A percentile compares a stretch with the other conserved stretches of the same genome.
phyloP scores from a whole-genome alignment of 176 grass and related monocot genomes.

The Avena sativa region DNA sequence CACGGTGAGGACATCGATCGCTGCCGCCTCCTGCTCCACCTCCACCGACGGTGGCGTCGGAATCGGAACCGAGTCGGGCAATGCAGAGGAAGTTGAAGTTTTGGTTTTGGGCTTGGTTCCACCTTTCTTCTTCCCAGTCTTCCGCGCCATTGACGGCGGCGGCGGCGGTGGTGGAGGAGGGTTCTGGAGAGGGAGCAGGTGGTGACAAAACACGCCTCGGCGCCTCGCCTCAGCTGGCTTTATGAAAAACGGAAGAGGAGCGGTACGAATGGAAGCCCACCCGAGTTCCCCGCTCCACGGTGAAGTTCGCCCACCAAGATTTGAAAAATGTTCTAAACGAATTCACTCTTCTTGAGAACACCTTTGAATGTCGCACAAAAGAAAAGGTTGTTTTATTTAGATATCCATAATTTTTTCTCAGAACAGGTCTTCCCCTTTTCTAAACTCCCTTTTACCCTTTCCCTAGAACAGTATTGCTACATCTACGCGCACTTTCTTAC shows the following conservation, averaged over 20 bases:
- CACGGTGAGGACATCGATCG: neutral
- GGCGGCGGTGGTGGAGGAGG: slow-evolving; percentile 13
- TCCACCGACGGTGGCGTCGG: neutral
- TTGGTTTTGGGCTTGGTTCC: neutral
- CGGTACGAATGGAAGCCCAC: too few species aligned
- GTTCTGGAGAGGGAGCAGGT: slow-evolving; percentile 6
- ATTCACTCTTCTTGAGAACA: too few species aligned
- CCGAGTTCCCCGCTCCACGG: too few species aligned
- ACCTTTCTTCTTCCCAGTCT: slow-evolving; percentile 13
- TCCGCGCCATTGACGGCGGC: neutral
- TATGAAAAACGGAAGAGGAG: too few species aligned
- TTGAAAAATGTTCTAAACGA: too few species aligned
- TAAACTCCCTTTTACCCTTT: too few species aligned
- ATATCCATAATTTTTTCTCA: neutral
- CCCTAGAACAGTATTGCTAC: too few species aligned
- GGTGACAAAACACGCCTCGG: neutral
- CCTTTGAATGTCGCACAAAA: too few species aligned
- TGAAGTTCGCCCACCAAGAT: too few species aligned
- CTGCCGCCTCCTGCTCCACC: neutral
- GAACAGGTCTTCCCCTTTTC: too few species aligned
- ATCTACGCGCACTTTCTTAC: too few species aligned
- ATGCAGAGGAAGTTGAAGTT: neutral
- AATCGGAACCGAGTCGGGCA: neutral
- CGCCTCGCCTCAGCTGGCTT: too few species aligned
- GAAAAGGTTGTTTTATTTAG: neutral